phyloP scores from a whole-genome alignment of 2,329 filamentous ascomycete species.

The Boeremia exigua region DNA sequence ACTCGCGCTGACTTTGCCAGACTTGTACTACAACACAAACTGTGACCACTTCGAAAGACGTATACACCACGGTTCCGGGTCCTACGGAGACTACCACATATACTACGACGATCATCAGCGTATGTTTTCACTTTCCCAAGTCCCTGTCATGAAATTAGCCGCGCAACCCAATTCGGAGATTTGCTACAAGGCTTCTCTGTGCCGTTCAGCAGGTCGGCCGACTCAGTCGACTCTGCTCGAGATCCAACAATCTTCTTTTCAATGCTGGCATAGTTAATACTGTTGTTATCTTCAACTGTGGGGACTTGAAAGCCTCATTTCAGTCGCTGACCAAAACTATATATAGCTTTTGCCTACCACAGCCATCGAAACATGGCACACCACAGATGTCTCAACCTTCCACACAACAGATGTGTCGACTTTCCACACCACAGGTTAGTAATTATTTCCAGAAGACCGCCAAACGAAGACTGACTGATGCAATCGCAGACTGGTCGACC shows the following conservation, averaged over 20 bases:
- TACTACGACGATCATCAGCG: slow-evolving; percentile 27
- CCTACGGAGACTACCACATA: slow-evolving; percentile 15
- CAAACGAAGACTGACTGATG: neutral
- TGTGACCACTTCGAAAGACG: slow-evolving; percentile 18
- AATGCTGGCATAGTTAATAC: too few species aligned
- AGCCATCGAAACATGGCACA: slow-evolving; percentile 17
- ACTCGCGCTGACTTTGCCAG: neutral
- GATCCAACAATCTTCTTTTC: too few species aligned
- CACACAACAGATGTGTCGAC: slow-evolving; percentile 17
- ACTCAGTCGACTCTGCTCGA: too few species aligned
- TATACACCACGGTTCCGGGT: slow-evolving; percentile 4
- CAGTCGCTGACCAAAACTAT: neutral
- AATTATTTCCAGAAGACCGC: neutral
- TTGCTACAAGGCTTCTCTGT: too few species aligned
- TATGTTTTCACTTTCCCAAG: slow-evolving; percentile 4
- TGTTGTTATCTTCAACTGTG: too few species aligned
- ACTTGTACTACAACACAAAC: slow-evolving; percentile 16
- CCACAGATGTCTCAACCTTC: slow-evolving; percentile 14
- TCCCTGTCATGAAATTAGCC: too few species aligned
- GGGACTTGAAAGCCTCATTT: too few species aligned
- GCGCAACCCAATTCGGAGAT: too few species aligned
- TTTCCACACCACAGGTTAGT: slow-evolving; percentile 16
- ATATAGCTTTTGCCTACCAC: slow-evolving; percentile 26
- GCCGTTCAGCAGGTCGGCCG: too few species aligned
- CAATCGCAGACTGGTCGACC: slow-evolving; percentile 15